phyloP scores from a whole-genome alignment of 371 early-diverging fungal species.

The Dinochytrium kinnereticum region DNA sequence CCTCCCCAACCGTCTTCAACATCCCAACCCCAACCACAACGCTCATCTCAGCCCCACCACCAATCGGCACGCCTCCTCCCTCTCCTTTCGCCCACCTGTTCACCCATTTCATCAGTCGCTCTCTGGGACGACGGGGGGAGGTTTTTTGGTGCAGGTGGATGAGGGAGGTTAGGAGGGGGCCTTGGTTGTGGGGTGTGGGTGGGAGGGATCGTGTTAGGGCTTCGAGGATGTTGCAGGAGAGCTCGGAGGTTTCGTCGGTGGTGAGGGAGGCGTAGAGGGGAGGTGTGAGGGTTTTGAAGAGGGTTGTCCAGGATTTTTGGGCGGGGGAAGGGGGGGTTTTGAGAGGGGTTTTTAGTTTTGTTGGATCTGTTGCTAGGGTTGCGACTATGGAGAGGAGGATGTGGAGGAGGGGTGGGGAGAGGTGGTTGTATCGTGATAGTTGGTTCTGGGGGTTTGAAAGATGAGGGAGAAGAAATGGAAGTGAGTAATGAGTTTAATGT shows the following conservation, averaged over 20 bases:
- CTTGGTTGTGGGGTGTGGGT: neutral
- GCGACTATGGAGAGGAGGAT: conserved; percentile 25
- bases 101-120: conserved; percentile 25
- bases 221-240: conserved; percentile 25
- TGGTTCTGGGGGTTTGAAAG: neutral
- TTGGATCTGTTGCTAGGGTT: neutral
- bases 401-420: conserved; percentile 23
- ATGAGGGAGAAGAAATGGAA: neutral
- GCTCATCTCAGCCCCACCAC: neutral
- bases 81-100: conserved; percentile 19
- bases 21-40: neutral
- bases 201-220: conserved; percentile 13
- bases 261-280: conserved; percentile 16
- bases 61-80: neutral
- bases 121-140: conserved; percentile 20
- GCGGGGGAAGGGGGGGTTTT: neutral
- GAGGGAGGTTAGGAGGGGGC: neutral
- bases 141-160: neutral
- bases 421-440: neutral
- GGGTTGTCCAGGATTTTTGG: conserved; percentile 11
- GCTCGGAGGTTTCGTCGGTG: conserved; percentile 23
- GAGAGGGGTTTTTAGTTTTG: neutral
- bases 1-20: neutral
- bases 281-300: conserved; percentile 12
- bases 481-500: neutral